A percentile compares a stretch with the other conserved stretches of the same genome.
Conservation (phyloP, 148 eudicot species). For the Pharnaceum exiguum region DNA sequence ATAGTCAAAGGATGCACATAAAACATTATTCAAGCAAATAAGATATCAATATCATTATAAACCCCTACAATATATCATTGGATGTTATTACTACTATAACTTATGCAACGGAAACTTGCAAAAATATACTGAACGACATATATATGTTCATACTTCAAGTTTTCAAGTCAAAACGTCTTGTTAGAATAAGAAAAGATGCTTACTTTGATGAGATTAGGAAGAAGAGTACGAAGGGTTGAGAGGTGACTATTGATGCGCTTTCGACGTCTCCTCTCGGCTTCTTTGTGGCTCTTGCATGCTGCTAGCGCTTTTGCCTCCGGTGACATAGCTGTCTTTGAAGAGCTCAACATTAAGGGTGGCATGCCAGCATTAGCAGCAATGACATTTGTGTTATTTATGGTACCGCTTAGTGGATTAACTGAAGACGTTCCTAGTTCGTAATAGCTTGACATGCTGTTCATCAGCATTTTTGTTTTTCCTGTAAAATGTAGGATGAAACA, state of each 20-base stretch:
- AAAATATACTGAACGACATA: too few relatives aligned
- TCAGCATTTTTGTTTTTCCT: conserved; percentile 8
- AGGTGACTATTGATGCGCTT: conserved; percentile 79
- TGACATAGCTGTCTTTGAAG: conserved; percentile 15
- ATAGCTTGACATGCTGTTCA: conserved; percentile 28
- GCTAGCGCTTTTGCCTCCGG: conserved; percentile 55
- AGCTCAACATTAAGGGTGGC: conserved; percentile 15
- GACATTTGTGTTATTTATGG: conserved; percentile 2
- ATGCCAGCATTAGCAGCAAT: not conserved
- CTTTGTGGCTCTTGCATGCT: conserved; percentile 71
- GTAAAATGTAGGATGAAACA: not conserved
- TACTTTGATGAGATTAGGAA: conserved; percentile 77
- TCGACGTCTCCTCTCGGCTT: conserved; percentile 79
- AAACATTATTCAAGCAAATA: too few relatives aligned
- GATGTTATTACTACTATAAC: too few relatives aligned
- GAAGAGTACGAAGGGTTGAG: conserved; percentile 66
- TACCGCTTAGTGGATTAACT: conserved; percentile 16
- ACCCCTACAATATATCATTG: too few relatives aligned
- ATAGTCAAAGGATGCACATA: too few relatives aligned
- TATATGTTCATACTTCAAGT: too few relatives aligned
- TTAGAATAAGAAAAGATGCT: not conserved
- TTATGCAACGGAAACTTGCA: too few relatives aligned
- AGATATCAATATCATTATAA: too few relatives aligned
- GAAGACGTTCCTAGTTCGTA: conserved; percentile 37
- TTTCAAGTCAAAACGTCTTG: too few relatives aligned